Evolutionary conservation across 805 yeast genomes (phyloP), one percentile per base, ranked within the genome.

Genomic region (Candida incommunis): DNA sequence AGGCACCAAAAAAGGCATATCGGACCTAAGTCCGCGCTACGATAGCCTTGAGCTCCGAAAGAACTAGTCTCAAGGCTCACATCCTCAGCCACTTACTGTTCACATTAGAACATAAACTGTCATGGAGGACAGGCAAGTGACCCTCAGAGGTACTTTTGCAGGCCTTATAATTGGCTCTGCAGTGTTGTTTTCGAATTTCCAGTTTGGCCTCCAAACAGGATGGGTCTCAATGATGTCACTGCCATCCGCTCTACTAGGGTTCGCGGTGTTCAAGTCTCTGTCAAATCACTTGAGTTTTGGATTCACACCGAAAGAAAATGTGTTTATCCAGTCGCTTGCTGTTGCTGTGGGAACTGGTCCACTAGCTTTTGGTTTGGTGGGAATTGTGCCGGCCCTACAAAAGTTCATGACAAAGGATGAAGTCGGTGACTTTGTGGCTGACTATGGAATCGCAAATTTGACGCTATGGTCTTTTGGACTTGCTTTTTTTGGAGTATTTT

Each of bases 181-280:
- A 23, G 88, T 92, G 25, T 68, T 92, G 22, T 68, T 87, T 16
- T 85, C 96, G 3, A 90, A 90, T 62, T 92, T 92, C 65, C 97
- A 90, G 59, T 90, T 90, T 60, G 98, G 97, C 1, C 67, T 90
- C 20, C 98, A 90, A 59, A 90, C 96, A 0, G 98, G 98, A 1
- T 90, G 98, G 98, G 96, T 92, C 3, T 86, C 96, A 9, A 90
- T 90, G 98, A 92, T 90, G 98, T 83, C 95, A 21, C 67, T 90
- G 45, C 97, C 98, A 0, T 81, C 95, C 3, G 96, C 97, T 0
- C 63, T 90, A 44, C 63, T 90, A 22, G 96, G 94, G 0, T 88
- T 78, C 60, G 82, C 96, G 0, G 66, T 82, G 18, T 90, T 88
- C 67, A 84, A 79, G 53, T 64, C 76, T 3, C 54, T 80, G 2